Percentiles rank a stretch among this genome's conserved stretches.
phyloP scores from a whole-genome alignment of 2,329 filamentous ascomycete species.

The Aspergillus uvarum region DNA sequence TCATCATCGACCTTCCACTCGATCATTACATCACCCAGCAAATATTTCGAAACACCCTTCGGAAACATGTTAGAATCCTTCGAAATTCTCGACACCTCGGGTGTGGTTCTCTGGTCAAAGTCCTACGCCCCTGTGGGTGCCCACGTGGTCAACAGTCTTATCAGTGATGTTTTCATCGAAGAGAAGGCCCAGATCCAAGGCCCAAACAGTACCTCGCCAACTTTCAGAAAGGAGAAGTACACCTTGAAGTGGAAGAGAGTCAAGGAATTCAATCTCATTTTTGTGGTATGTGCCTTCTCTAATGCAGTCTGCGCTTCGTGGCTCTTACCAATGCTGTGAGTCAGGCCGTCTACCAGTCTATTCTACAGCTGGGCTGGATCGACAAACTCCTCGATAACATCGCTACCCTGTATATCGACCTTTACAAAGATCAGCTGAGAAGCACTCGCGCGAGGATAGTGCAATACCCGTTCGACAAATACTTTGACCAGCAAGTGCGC shows the following conservation, averaged over 20 bases:
- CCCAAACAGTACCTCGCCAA: slow-evolving; percentile 62
- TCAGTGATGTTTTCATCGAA: slow-evolving; percentile 96
- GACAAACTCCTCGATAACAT: slow-evolving; percentile 96
- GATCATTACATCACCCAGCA: slow-evolving; percentile 2
- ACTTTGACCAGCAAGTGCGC: slow-evolving; percentile 89
- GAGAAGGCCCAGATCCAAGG: slow-evolving; percentile 69
- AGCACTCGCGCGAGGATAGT: slow-evolving; percentile 75
- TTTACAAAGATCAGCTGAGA: slow-evolving; percentile 85
- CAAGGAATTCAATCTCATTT: slow-evolving; percentile 92
- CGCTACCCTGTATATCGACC: slow-evolving; percentile 82
- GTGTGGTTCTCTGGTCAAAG: slow-evolving; percentile 94
- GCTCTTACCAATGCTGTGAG: slow-evolving; percentile 15
- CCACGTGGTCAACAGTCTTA: slow-evolving; percentile 87
- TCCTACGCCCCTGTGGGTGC: slow-evolving; percentile 77
- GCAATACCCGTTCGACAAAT: slow-evolving; percentile 83
- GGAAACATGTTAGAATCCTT: slow-evolving; percentile 84
- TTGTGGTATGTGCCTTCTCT: slow-evolving; percentile 67
- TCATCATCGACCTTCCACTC: slow-evolving; percentile 4
- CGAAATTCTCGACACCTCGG: slow-evolving; percentile 92
- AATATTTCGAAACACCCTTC: not conserved
- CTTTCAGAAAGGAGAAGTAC: slow-evolving; percentile 88
- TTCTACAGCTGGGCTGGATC: slow-evolving; percentile 94
- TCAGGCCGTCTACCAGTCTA: slow-evolving; percentile 92
- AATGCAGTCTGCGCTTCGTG: slow-evolving; percentile 6
- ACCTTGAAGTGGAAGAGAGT: slow-evolving; percentile 90